These are phyloP conservation scores for Vitis rotundifolia DNA, from an alignment of 164 flowering plant species.

Conservation along the genomic window DNA sequence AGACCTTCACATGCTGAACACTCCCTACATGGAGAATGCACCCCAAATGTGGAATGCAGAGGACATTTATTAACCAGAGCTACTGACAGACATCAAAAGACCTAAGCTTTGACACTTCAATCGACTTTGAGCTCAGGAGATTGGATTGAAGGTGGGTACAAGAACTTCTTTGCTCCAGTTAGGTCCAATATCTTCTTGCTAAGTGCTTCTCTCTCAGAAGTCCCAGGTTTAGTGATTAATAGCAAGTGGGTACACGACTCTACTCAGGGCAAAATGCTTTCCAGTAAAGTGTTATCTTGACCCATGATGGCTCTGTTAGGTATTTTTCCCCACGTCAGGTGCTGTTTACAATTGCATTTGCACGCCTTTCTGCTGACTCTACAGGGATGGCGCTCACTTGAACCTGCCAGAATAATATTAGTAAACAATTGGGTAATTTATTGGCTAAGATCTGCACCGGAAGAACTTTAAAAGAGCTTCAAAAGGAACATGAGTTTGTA, in stretches of 20 bases:
- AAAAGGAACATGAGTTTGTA: too few relatives aligned
- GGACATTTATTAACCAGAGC: background rate
- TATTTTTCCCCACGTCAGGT: slow-evolving; percentile 40
- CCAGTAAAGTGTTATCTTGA: slow-evolving; percentile 3
- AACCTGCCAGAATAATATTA: slow-evolving; percentile 12
- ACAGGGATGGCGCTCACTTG: slow-evolving; percentile 19
- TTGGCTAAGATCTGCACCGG: too few relatives aligned
- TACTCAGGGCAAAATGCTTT: slow-evolving; percentile 37
- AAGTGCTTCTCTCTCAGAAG: slow-evolving; percentile 13
- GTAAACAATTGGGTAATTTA: too few relatives aligned
- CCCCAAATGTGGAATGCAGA: background rate
- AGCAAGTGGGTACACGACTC: slow-evolving; percentile 33
- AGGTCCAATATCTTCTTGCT: slow-evolving; percentile 31
- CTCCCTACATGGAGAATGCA: too few relatives aligned
- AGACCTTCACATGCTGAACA: too few relatives aligned
- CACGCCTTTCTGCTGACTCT: slow-evolving; percentile 14
- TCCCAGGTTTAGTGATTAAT: slow-evolving; percentile 10
- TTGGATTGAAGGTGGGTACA: slow-evolving; percentile 8
- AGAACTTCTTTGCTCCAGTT: background rate
- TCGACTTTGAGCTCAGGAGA: slow-evolving; percentile 9
- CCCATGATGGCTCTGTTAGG: slow-evolving; percentile 44
- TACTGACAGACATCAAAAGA: too few relatives aligned
- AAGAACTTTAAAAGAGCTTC: too few relatives aligned
- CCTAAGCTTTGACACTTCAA: background rate
- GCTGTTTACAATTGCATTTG: slow-evolving; percentile 30